Base-by-base conservation (phyloP, 306 rosid genomes). In the Elaeagnus macrophylla region DNA sequence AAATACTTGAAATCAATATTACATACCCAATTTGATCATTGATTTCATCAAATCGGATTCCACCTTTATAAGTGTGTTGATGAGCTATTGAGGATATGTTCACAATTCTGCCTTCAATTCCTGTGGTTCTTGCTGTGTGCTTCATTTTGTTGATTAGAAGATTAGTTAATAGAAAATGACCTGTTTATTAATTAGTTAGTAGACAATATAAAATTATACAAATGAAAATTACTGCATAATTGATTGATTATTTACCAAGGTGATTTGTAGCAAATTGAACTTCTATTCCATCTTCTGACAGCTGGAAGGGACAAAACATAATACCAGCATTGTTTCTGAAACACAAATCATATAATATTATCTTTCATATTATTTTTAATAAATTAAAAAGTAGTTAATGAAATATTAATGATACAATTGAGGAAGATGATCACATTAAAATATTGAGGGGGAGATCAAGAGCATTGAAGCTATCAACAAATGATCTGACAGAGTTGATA, bases 291-390 rank as follows among this genome's bases (percentile, higher is more conserved):
- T 91, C 96, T 42, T 80, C 70, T 14, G 96, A 76, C 12, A 80
- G 75, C 72, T 65, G 73, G 67, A 73, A 83, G 9, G 96, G 96
- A 58, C 99, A 87, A 71, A 91, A 91, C 99, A 91, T 87, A 36
- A 91, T 77, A 43, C 99, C 95, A 57, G 96, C 99, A 60, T 91
- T 91, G 87, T 91, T 91, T 91, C 99, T 91, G 72, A 70, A 78
- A 76, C 17, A 40, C 0, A 18, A 35, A 48, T 38, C 58, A 16
- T 19, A 40, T n/a, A 45, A 54, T 48, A 32, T 65, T 43, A 38
- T 48, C 16, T 68, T 62, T 48, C 1, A 14, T 10, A 42, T 16
- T 6, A 32, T 10, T 41, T 16, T 7, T 32, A 12, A 40, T 5
- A 48, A 46, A 51, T 1, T 50, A 7, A 8, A 9, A 48, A 25